Evolutionary conservation across 1,139 yeast genomes (phyloP).

Genomic region (Saccharomyces hybrid): DNA sequence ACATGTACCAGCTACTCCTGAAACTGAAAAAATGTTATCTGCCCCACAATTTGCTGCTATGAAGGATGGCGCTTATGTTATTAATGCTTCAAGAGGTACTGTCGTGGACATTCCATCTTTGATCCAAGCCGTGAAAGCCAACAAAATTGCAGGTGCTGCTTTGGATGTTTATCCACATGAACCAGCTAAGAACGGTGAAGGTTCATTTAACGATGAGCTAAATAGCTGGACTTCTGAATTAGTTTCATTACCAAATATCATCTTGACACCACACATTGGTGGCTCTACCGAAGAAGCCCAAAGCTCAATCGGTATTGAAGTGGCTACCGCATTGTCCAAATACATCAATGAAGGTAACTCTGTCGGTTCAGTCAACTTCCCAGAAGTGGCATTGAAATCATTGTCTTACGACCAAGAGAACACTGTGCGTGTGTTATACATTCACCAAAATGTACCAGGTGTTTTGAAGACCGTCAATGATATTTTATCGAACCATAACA

Average conservation of each 20-base stretch:
- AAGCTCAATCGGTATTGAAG: slow-evolving; percentile 95
- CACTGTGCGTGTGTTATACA: slow-evolving; percentile 87
- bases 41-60: slow-evolving; percentile 90
- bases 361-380: slow-evolving; percentile 95
- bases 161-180: slow-evolving; percentile 95
- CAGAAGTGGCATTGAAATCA: slow-evolving; percentile 90
- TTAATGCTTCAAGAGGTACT: slow-evolving; percentile 96
- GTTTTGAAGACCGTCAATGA: slow-evolving; percentile 95
- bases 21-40: slow-evolving; percentile 83
- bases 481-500: slow-evolving; percentile 88
- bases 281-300: slow-evolving; percentile 99
- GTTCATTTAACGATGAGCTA: slow-evolving; percentile 59
- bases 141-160: slow-evolving; percentile 96
- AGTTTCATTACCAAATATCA: slow-evolving; percentile 75
- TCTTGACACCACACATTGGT: slow-evolving; percentile 96
- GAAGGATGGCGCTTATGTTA: slow-evolving; percentile 92
- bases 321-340: slow-evolving; percentile 74
- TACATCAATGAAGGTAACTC: slow-evolving; percentile 96
- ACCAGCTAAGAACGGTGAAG: slow-evolving; percentile 95
- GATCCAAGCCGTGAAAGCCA: slow-evolving; percentile 83
- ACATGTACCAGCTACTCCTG: slow-evolving; percentile 93
- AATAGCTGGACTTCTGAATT: slow-evolving; percentile 84
- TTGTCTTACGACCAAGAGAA: slow-evolving; percentile 82
- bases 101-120: slow-evolving; percentile 94
- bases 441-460: slow-evolving; percentile 98